Evolutionary conservation across 225 moss, liverwort and hornwort genomes (phyloP).

Genomic region (Physcomitrium patens): DNA sequence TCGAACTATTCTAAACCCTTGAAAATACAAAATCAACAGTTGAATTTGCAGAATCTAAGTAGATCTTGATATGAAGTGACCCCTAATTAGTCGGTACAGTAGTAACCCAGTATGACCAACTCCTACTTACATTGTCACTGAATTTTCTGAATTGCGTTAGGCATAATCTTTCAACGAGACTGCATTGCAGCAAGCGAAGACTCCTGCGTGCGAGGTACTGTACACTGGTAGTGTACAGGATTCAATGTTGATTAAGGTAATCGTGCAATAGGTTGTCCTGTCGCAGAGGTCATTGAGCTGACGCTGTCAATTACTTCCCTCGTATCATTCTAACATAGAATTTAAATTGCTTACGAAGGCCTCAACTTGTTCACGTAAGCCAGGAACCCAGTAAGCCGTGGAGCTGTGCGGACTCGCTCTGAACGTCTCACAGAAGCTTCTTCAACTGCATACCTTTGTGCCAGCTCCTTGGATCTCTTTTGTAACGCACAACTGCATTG

Average conservation of each 20-base stretch:
- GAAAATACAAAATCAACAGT: conserved; percentile 25
- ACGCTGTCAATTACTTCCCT: neutral
- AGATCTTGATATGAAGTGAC: conserved; percentile 24
- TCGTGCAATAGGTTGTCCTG: conserved; percentile 35
- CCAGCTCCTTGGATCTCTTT: conserved; percentile 92
- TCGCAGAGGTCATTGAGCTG: conserved; percentile 22
- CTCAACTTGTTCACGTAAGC: conserved; percentile 90
- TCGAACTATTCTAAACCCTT: conserved; percentile 26
- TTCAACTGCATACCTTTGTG: conserved; percentile 83
- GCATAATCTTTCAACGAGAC: conserved; percentile 34
- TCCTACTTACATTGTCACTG: conserved; percentile 42
- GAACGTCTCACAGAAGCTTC: conserved; percentile 92
- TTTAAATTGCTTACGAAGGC: conserved; percentile 47
- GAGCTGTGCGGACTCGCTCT: conserved; percentile 89
- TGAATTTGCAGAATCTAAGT: conserved; percentile 30
- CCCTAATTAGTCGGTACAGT: conserved; percentile 30
- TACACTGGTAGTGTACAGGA: conserved; percentile 43
- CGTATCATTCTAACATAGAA: neutral
- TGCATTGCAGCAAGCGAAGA: conserved; percentile 37
- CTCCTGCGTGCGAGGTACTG: conserved; percentile 30
- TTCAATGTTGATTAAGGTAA: conserved; percentile 29
- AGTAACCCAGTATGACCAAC: conserved; percentile 32
- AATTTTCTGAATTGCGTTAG: conserved; percentile 27
- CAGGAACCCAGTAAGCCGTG: conserved; percentile 82
- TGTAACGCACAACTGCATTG: conserved; percentile 75